Evolutionary conservation across 2,329 filamentous ascomycete genomes (phyloP).

Genomic region (Ilyonectria sp.): DNA sequence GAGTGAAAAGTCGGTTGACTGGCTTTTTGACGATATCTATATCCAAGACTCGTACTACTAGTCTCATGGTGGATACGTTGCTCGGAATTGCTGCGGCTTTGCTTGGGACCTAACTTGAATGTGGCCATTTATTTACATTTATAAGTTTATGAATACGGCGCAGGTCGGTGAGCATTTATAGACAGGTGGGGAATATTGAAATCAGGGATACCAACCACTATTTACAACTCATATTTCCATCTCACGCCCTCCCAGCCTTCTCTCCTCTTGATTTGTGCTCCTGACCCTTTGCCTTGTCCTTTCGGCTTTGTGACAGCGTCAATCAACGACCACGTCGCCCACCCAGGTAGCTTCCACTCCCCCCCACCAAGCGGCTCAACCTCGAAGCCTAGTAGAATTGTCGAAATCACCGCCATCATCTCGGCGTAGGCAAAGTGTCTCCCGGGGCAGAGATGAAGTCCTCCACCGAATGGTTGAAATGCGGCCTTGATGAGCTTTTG

Average conservation of each 20-base stretch:
- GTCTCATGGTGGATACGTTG: no score
- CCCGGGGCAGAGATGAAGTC: constrained; percentile 22
- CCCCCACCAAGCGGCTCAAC: constrained; percentile 18
- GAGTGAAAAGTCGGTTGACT: no score
- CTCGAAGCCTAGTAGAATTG: constrained; percentile 21
- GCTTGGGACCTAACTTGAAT: no score
- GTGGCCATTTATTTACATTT: no score
- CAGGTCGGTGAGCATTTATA: no score
- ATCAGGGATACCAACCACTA: neutral
- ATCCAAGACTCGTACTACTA: no score
- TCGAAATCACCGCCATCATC: constrained; percentile 14
- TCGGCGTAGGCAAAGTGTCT: constrained; percentile 28
- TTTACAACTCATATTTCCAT: neutral
- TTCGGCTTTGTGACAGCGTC: constrained; percentile 19
- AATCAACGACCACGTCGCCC: constrained; percentile 8
- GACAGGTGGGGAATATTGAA: no score
- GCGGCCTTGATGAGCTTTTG: constrained; percentile 3
- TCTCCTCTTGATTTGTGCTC: constrained; percentile 6
- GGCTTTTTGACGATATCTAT: no score
- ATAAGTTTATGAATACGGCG: no score
- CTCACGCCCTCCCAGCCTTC: constrained; percentile 1
- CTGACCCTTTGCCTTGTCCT: neutral
- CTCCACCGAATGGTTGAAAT: constrained; percentile 22
- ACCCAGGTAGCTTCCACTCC: constrained; percentile 15
- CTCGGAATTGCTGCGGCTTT: no score